phyloP scores from a whole-genome alignment of 1,284 basidiomycete genomes.

The Phylloporus sp. region DNA sequence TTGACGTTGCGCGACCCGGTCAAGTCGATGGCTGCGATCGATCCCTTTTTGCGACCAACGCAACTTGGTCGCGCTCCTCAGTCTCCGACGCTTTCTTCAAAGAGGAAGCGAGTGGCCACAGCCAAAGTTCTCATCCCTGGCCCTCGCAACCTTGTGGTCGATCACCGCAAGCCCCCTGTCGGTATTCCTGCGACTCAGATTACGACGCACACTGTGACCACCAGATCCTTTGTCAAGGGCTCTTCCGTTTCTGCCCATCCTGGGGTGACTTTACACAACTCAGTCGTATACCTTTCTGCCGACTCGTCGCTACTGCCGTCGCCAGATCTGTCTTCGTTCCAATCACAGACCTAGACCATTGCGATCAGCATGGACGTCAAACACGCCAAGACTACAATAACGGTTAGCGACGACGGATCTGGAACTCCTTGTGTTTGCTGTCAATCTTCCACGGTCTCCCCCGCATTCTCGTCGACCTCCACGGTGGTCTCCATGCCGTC shows the following conservation, averaged over 20 bases:
- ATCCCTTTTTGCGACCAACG: no score
- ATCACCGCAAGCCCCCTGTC: background rate
- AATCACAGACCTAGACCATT: slow-evolving; percentile 15
- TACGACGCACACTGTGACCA: no score
- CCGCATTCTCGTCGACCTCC: background rate
- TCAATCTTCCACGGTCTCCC: background rate
- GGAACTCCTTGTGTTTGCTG: background rate
- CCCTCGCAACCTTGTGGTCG: background rate
- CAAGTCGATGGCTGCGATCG: background rate
- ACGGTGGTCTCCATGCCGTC: no score
- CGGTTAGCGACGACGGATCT: background rate
- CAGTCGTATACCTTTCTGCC: background rate
- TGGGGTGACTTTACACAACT: background rate
- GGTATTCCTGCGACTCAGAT: background rate
- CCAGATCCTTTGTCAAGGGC: background rate
- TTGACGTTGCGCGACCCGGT: background rate
- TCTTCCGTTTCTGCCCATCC: background rate
- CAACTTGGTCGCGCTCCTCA: background rate
- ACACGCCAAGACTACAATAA: background rate
- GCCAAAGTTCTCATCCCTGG: background rate
- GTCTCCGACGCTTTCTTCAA: background rate
- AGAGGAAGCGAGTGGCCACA: background rate
- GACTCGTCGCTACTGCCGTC: background rate
- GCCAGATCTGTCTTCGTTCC: slow-evolving; percentile 11
- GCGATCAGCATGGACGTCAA: background rate